Base-by-base conservation (phyloP, 306 rosid genomes). In the Vigna angularis region DNA sequence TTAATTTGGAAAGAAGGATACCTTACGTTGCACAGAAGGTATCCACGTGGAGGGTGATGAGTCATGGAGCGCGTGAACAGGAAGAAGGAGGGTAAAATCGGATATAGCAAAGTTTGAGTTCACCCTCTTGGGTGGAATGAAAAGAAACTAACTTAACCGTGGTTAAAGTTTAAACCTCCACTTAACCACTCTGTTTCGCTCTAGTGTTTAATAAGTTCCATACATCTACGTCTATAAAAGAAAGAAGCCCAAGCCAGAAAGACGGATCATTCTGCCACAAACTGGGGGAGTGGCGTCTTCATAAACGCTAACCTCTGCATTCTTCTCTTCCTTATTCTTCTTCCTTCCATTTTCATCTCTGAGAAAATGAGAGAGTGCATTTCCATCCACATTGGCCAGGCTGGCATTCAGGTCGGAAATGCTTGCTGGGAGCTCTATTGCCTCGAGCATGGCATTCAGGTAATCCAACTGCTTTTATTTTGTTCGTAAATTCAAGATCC, bases 351-450 rank as follows among this genome's bases (percentile, higher is more conserved):
- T 45, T 45, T 45, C 50, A 45, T 45, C 16, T 45, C 50, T 45
- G 16, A 11, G 50, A 45, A 45, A 11, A 86, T 85, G 90, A 86
- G 90, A 66, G 93, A 89, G 87, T 89, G 93, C 85, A 89, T 86
- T 44, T 89, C 89, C 32, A 83, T 89, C 73, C 90, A 86, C 87
- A 89, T 89, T 45, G 93, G 93, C 57, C 93, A 89, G 74, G 93
- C 93, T 50, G 90, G 90, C 42, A 89, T 86, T 76, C 93, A 89
- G 80, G 90, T 89, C 74, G 87, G 90, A 53, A 89, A 89, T 73
- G 89, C 93, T 26, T 89, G 90, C 85, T 89, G 90, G 90, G 93
- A 89, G 76, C 89, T 89, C 49, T 89, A 89, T 71, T 88, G 88
- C 76, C 89, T 89, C 70, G 92, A 89, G 78, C 92, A 89, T 47